Base-by-base conservation (phyloP, 805 yeast species). In the Candida awuae region DNA sequence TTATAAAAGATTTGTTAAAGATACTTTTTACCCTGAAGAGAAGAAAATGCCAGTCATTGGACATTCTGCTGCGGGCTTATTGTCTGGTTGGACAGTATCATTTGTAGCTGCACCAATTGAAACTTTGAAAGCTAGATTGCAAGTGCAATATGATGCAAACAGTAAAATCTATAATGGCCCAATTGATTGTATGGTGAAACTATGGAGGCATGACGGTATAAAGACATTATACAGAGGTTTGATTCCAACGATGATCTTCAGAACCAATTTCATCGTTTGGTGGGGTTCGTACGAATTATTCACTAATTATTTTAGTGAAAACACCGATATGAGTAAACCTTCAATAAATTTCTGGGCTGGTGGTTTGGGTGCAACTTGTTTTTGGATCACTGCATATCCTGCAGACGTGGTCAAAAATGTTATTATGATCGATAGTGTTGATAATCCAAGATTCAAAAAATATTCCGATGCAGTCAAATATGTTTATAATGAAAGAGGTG, bases 31-130 rank as follows among this genome's bases (percentile, higher is more conserved):
- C 50, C 66, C 71, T 0, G 68, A 78, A n/a, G 70, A 75, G 38
- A 61, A 68, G 19, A 76, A 74, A 52, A 62, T 87, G 44, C 95
- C 95, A 1, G 57, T 86, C 13, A 44, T 70, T 13, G 95, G 94
- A 1, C 86, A 82, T 53, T 67, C 82, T 22, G 58, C 80, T 17
- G 90, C 95, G 1, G 80, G 79, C 0, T 55, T 75, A 22, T 94
- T 94, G n/a, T 77, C 92, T 8, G 96, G 97, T 2, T 75, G 81
- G 80, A 87, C 96, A 0, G 96, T 87, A 12, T 79, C 90, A 34
- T 82, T 87, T 63, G 88, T 87, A n/a, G 97, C 97, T 4, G 95
- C 95, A 0, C 96, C 96, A 2, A 81, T 87, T 7, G 97, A 87
- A 58, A 81, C 82, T 50, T 77, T 87, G 49, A 87, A 87, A 61